Evolutionary conservation across 352 stramenopile species (phyloP), one percentile per base, ranked within the genome.

Genomic region (Globisporangium middletonii): DNA sequence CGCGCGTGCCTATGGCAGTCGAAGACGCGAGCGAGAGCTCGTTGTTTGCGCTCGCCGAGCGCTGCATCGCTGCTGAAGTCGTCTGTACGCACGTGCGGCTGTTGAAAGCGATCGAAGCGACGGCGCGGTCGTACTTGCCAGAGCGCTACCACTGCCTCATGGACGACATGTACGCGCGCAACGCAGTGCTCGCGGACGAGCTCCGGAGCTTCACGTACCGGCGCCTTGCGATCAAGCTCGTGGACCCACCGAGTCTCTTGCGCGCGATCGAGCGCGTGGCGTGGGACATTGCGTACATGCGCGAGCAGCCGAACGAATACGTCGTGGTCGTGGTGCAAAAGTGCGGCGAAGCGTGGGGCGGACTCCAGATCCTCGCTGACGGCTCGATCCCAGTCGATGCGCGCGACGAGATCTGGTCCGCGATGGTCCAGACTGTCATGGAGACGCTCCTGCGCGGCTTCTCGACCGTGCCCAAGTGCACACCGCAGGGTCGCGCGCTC

Each of bases 401-500:
- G 5, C 71, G 83, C 7, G 79, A 94, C 41, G 71, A 86, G 58
- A 79, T 95, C 41, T 97, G 89, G 89, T 63, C 68, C 1, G 67
- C 76, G 19, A 80, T 96, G 57, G 79, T 96, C 50, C 84, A 96
- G 44, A 73, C 72, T 6, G 80, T 90, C n/a, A 87, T 97, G 71
- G 83, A 96, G 64, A 74, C 88, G 30, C 69, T 99, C 27, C 62
- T 99, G 13, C 84, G 95, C 33, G 93, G 88, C 1, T 98, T 98
- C 62, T 84, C 89, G 0, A 79, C 77, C n/a, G 76, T 98, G 13
- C 18, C 72, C 26, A 88, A 81, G 57, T 98, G 95, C 65, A 98
- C 90, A 5, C 95, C 90, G 2, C 96, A 99, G 72, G 97, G 96
- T 3, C 79, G 96, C 49, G 92, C 96, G 5, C 77, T 98, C 27